phyloP scores from a whole-genome alignment of 2,329 filamentous ascomycete species.

The Myriosclerotinia duriaeana region DNA sequence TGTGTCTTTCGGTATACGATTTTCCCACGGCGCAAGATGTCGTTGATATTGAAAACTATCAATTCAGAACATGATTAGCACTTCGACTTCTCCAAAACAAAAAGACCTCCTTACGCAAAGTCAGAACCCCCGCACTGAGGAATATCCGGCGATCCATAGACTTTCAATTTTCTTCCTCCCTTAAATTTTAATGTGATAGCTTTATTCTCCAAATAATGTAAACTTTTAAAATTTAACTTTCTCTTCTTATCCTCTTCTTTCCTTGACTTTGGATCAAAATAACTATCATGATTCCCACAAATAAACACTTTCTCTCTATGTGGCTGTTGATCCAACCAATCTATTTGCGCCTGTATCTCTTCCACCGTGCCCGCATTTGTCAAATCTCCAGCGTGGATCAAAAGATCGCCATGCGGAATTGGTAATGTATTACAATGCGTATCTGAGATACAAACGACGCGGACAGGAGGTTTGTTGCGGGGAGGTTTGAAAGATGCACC shows the following conservation, averaged over 20 bases:
- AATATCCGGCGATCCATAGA: conserved; percentile 82
- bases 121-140: conserved; percentile 70
- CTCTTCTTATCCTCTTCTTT: conserved; percentile 54
- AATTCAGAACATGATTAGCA: conserved; percentile 16
- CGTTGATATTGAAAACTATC: conserved; percentile 59
- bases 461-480: conserved; percentile 57
- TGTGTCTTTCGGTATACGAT: conserved; percentile 57
- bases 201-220: conserved; percentile 75
- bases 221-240: conserved; percentile 61
- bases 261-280: conserved; percentile 69
- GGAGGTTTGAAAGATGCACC: conserved; percentile 62
- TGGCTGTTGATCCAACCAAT: conserved; percentile 75
- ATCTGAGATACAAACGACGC: conserved; percentile 85
- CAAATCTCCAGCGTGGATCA: conserved; percentile 89
- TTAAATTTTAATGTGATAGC: conserved; percentile 63
- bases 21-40: conserved; percentile 58
- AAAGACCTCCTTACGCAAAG: conserved; percentile 52
- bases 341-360: conserved; percentile 77
- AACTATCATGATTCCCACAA: conserved; percentile 86
- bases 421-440: conserved; percentile 68
- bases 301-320: conserved; percentile 81
- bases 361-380: conserved; percentile 68
- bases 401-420: conserved; percentile 76
- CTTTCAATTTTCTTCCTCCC: conserved; percentile 57
- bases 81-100: not conserved